Base-by-base conservation (phyloP, 345 rosid genomes). In the Eutrema heterophyllum region DNA sequence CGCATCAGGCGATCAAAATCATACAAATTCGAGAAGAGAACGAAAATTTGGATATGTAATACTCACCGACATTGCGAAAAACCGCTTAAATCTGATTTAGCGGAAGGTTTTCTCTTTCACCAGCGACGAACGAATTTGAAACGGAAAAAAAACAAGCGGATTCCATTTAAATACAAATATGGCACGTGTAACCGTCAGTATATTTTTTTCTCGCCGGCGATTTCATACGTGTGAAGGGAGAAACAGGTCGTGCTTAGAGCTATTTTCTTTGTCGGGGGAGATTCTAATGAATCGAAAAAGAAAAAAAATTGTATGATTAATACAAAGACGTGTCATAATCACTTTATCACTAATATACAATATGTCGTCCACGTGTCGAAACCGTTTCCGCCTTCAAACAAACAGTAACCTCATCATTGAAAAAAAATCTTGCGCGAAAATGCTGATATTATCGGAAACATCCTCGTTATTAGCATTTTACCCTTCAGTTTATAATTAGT, bases 171-270 rank as follows among this genome's bases (percentile, higher is more conserved):
- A 67, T 67, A 67, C 61, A 27, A 36, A 5, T 13, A 1, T 65
- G 46, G 48, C 26, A 46, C 46, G 45, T 57, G 72, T 18, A 33
- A 57, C 7, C 35, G 21, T 49, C 32, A 14, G 40, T 33, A 9
- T 6, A 7, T 7, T 33, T 18, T 43, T 18, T 6, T 32, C 21
- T 69, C 12, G 67, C 59, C 67, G 43, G 68, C 59, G 60, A 70
- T 14, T 15, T 29, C 14, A 26, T 1, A 58, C 53, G 73, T 70
- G 56, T 14, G 50, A 60, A 21, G 7, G 35, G 24, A 29, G 52
- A 30, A 40, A 24, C n/a, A 16, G 15, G 70, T 72, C 76, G 76
- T 72, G 76, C 76, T 36, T 32, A 53, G 64, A 63, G 64, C 56
- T 53, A 45, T 45, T 53, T 21, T 35, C 18, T 11, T 24, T 43